phyloP scores from a whole-genome alignment of 106 monocot genomes.

The Dendrobium officinale region DNA sequence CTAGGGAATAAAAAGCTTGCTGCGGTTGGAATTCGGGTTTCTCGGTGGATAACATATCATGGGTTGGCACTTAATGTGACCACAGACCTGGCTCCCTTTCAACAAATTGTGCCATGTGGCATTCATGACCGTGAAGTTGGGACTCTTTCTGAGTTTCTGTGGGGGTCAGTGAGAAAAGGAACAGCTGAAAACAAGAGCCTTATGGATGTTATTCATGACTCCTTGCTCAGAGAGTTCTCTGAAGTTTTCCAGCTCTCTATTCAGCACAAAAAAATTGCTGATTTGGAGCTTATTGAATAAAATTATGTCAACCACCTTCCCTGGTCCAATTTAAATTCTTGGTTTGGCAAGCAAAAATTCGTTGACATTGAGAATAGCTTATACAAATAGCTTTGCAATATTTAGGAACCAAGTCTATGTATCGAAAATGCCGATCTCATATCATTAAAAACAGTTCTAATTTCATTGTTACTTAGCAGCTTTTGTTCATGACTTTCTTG shows the following conservation, averaged over 20 bases:
- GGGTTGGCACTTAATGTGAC: constrained; percentile 69
- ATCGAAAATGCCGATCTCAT: neutral
- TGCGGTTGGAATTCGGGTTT: constrained; percentile 70
- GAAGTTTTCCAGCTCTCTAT: constrained; percentile 76
- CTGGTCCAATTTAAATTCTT: neutral
- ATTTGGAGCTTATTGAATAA: neutral
- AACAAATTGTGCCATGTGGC: constrained; percentile 58
- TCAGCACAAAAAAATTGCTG: constrained; percentile 9
- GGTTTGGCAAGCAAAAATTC: neutral
- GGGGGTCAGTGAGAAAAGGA: neutral
- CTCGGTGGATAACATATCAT: constrained; percentile 67
- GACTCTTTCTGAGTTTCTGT: constrained; percentile 33
- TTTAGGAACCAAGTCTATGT: neutral
- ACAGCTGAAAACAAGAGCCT: constrained; percentile 19
- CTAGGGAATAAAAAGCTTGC: constrained; percentile 63
- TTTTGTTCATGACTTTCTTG: constrained; percentile 36
- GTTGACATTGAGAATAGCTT: too few species aligned
- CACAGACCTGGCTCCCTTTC: constrained; percentile 45
- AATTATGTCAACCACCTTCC: neutral
- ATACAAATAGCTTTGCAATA: neutral
- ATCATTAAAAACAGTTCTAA: too few species aligned
- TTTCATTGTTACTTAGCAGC: constrained; percentile 4
- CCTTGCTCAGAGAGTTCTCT: constrained; percentile 63
- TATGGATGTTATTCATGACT: constrained; percentile 40
- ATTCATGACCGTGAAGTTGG: constrained; percentile 53